Base-by-base conservation (phyloP, 2,329 filamentous ascomycete genomes). In the Neurospora sp. region DNA sequence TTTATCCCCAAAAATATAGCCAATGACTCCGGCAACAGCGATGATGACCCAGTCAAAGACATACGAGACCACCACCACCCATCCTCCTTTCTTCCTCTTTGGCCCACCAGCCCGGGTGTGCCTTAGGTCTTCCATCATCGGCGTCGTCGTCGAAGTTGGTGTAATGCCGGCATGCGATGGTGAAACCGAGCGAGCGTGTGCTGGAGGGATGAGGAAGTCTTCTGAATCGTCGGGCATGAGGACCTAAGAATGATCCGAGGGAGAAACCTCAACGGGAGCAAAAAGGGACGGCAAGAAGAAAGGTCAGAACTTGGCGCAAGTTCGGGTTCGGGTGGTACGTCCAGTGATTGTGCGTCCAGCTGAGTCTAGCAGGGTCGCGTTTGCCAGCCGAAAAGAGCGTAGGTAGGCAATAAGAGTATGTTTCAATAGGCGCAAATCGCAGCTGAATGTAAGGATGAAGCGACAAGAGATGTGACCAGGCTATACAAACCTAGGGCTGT, bases 41-140 rank as follows among this genome's bases (percentile, higher is more conserved):
- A 92, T 86, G 70, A 92, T 82, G 66, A 91, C 77, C 92, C 92
- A 95, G 81, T 95, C 92, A 70, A 92, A 81, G 66, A 89, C 80
- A 77, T 94, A 94, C 4, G 90, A 91, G 10, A 87, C 76, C 57
- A 90, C 77, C 52, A 93, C 79, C 33, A 81, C 67, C 72, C 74
- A 72, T 10, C 75, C 74, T 8, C 74, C 43, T 70, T 76, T 79
- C 65, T 74, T 71, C 66, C 73, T 76, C 71, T 70, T 73, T 39
- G 68, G 68, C 69, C 72, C 70, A 62, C 40, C 69, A 12, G 68
- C 69, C 2, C 70, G 69, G 38, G 70, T 69, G 15, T 72, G 70
- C 41, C 73, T 67, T 37, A 71, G 36, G 46, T 71, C 70, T 33
- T 74, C 72, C 74, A 74, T 74, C 28, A 67, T 72, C n/a, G 17